Base-by-base conservation (phyloP, 306 rosid genomes). In the Prinsepia uniflora region DNA sequence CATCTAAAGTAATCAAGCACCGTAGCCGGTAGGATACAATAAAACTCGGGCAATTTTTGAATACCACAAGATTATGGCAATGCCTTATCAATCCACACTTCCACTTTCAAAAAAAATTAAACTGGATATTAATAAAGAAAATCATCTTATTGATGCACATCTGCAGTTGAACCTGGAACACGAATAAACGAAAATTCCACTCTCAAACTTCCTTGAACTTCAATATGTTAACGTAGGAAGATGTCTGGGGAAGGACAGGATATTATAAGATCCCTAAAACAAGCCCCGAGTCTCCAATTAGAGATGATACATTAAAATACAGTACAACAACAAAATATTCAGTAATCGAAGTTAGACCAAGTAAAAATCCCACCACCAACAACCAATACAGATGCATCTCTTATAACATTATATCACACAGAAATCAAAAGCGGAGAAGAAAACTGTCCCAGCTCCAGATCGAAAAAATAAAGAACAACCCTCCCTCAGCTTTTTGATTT, bases 401-500 rank as follows among this genome's bases (percentile, higher is more conserved):
- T 63, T 56, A 69, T 68, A 70, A 80, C 42, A 79, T 80, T 82
- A 82, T 87, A 65, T 19, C 83, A 61, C 74, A 61, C 78, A 75
- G 39, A 77, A 22, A 55, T 36, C 47, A 43, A 74, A 76, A 59
- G 76, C 65, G 52, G 62, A 76, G 79, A 76, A 40, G 22, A 13
- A 61, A 61, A 53, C 58, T 30, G 18, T 49, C 55, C 15, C 19
- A 15, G 55, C 55, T 15, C 6, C 55, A 15, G 55, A 49, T 18
- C 19, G 2, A 13, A 13, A 46, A 46, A 46, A 13, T 1, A 49
- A 49, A 36, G 70, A 66, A 41, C 43, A 56, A 66, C 52, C 71
- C 42, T 62, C 76, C 87, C 78, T 89, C 81, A 92, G 86, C 78
- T 87, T 84, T 87, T 92, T 54, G 98, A 89, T 82, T 92, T 92